These are phyloP conservation scores for Arctium minus DNA, from an alignment of 129 eudicot species.

Conservation along the genomic window DNA sequence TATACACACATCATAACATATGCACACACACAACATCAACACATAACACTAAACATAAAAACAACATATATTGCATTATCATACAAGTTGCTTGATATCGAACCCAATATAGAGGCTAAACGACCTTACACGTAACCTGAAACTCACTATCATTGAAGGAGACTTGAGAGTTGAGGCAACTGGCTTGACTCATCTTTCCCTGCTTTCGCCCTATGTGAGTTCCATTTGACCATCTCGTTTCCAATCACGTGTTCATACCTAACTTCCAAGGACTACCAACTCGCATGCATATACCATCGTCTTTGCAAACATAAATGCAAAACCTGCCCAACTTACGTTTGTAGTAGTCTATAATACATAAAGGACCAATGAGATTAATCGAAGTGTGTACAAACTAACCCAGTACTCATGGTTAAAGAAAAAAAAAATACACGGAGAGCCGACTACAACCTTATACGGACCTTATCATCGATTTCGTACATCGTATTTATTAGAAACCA, in stretches of 20 bases:
- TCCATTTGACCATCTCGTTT: not conserved
- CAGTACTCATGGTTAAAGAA: too few species aligned
- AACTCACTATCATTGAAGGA: not conserved
- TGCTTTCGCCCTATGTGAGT: not conserved
- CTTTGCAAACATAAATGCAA: not conserved
- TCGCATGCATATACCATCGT: not conserved
- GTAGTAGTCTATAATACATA: not conserved
- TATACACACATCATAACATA: not conserved
- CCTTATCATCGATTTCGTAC: not conserved
- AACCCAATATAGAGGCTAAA: not conserved
- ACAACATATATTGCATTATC: not conserved
- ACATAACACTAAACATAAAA: not conserved
- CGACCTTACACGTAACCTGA: not conserved
- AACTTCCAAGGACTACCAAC: not conserved
- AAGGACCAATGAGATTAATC: too few species aligned
- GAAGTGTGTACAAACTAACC: too few species aligned
- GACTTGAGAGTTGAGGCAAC: too few species aligned
- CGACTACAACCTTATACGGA: not conserved
- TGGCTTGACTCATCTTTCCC: not conserved
- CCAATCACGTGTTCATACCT: not conserved
- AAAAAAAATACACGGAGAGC: not conserved
- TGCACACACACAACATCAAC: not conserved
- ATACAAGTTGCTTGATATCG: not conserved
- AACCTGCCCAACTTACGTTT: not conserved
- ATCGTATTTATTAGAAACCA: not conserved